phyloP scores from a whole-genome alignment of 345 rosid species.

The Euphorbia lathyris region DNA sequence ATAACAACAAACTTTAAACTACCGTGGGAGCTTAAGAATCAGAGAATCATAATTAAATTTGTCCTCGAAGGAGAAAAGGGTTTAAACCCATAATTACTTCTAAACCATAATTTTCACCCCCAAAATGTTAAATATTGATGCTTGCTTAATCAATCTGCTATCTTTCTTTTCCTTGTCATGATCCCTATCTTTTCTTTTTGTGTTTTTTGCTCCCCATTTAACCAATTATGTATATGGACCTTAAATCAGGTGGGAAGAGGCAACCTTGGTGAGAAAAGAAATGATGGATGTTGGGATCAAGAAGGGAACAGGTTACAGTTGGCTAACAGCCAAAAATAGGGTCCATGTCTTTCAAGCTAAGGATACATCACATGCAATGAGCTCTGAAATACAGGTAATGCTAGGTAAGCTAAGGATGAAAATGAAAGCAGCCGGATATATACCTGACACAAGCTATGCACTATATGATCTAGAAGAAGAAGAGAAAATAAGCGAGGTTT shows the following conservation, averaged over 20 bases:
- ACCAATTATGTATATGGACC: not conserved
- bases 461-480: slow-evolving; percentile 87
- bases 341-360: slow-evolving; percentile 82
- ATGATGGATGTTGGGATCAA: slow-evolving; percentile 69
- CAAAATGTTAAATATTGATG: not conserved
- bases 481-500: slow-evolving; percentile 66
- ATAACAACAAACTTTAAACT: too few relatives aligned
- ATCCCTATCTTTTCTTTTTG: not conserved
- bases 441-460: slow-evolving; percentile 53
- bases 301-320: slow-evolving; percentile 80
- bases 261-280: slow-evolving; percentile 57
- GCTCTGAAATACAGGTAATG: slow-evolving; percentile 56
- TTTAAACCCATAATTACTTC: too few relatives aligned
- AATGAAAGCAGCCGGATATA: slow-evolving; percentile 67
- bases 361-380: slow-evolving; percentile 61
- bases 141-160: not conserved
- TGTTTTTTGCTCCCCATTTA: not conserved
- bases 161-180: not conserved
- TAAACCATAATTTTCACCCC: too few relatives aligned
- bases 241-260: slow-evolving; percentile 76
- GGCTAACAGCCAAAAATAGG: slow-evolving; percentile 65
- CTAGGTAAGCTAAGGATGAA: slow-evolving; percentile 44
- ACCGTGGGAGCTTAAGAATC: too few relatives aligned
- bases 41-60: too few relatives aligned
- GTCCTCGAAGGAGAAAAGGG: too few relatives aligned